Conservation (phyloP, 352 stramenopile species). For the Globisporangium alternatum region DNA sequence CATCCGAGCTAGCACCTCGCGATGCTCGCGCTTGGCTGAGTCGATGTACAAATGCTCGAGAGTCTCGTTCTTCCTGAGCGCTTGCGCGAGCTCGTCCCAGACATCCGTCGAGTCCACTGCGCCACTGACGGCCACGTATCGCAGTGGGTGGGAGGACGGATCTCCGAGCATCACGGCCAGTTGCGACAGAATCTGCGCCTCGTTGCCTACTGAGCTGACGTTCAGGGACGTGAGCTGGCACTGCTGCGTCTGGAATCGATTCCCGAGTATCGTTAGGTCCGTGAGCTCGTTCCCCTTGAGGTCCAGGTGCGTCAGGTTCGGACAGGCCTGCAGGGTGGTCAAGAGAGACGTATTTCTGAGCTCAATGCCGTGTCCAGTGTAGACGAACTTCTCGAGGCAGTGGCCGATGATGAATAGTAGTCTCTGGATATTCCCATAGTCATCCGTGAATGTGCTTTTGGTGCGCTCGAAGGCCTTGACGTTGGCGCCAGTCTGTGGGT, state of each 20-base stretch:
- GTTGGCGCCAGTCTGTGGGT: background rate
- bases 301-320: background rate
- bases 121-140: background rate
- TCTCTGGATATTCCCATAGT: no score
- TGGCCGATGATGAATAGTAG: background rate
- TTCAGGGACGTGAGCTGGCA: background rate
- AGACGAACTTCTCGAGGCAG: background rate
- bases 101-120: background rate
- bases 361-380: background rate
- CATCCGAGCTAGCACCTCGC: background rate
- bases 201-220: background rate
- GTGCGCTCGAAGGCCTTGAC: background rate
- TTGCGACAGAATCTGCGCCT: background rate
- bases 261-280: background rate
- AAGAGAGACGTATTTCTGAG: no score
- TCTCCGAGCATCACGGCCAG: background rate
- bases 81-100: background rate
- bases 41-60: background rate
- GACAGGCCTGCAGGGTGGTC: background rate
- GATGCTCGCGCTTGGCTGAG: background rate
- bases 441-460: background rate
- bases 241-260: background rate
- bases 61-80: background rate
- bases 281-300: background rate
- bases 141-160: background rate